phyloP scores from a whole-genome alignment of 1,139 yeast genomes.

The Diutina siamensis region DNA sequence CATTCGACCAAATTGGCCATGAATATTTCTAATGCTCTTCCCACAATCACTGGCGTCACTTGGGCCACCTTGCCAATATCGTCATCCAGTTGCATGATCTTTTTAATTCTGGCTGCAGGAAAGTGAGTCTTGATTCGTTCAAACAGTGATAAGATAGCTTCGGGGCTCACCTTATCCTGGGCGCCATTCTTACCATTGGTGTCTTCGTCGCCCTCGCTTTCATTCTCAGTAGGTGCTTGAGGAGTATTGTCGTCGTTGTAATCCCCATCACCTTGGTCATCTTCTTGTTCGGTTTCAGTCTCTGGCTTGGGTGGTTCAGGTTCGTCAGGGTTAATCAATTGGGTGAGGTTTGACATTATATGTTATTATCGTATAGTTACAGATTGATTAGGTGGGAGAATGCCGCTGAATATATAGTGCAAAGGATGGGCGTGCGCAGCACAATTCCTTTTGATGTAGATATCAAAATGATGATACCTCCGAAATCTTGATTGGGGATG shows the following conservation, averaged over 20 bases:
- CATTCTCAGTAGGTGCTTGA: background rate
- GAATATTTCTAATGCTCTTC: conserved; percentile 86
- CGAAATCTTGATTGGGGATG: background rate
- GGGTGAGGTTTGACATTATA: conserved; percentile 1
- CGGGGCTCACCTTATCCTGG: conserved; percentile 8
- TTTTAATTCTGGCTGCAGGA: conserved; percentile 94
- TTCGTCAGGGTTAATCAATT: background rate
- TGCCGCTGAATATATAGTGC: background rate
- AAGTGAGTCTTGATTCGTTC: conserved; percentile 78
- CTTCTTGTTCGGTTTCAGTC: background rate
- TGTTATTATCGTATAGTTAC: no score
- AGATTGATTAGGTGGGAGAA: background rate
- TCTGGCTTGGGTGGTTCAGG: background rate
- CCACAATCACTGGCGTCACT: conserved; percentile 94
- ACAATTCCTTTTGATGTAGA: no score
- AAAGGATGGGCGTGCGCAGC: no score
- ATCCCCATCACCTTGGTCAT: background rate
- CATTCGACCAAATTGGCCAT: conserved; percentile 84
- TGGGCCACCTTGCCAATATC: conserved; percentile 98
- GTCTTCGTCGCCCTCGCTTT: background rate
- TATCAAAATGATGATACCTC: no score
- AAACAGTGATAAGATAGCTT: conserved; percentile 13
- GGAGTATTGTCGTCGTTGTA: background rate
- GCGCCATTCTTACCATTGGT: no score
- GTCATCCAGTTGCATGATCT: conserved; percentile 95